A percentile compares a stretch with the other conserved stretches of the same genome.
Evolutionary conservation across 768 basidiomycete genomes (phyloP).

Genomic region (Coprinopsis cinerea): DNA sequence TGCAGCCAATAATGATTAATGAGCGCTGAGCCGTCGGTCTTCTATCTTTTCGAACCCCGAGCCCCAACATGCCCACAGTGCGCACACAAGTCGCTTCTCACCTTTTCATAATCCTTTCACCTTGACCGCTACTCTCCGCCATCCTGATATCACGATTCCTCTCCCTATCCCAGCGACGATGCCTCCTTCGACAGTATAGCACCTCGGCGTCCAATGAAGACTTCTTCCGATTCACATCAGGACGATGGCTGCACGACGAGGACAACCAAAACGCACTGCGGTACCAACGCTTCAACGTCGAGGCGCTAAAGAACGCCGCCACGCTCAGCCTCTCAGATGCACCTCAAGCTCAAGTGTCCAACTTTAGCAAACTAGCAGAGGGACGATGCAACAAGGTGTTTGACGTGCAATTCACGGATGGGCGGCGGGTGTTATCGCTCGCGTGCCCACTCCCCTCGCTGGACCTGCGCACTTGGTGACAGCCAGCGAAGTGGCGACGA

Average conservation of each 20-base stretch:
- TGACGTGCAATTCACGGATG: slow-evolving; percentile 9
- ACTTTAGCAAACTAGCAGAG: slow-evolving; percentile 8
- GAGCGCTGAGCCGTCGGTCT: too few species aligned
- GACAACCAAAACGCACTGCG: slow-evolving; percentile 4
- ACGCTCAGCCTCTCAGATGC: not conserved
- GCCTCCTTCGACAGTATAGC: too few species aligned
- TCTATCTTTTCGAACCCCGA: too few species aligned
- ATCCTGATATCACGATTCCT: too few species aligned
- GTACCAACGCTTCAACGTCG: slow-evolving; percentile 11
- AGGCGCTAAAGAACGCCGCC: slow-evolving; percentile 10
- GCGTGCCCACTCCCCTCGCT: slow-evolving; percentile 4
- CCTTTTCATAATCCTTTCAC: too few species aligned
- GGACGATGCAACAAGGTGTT: slow-evolving; percentile 14
- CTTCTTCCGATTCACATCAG: slow-evolving; percentile 11
- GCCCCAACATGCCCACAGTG: too few species aligned
- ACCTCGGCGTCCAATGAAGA: too few species aligned
- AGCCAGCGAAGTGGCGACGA: slow-evolving; percentile 15
- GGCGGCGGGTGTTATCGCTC: slow-evolving; percentile 13
- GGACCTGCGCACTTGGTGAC: slow-evolving; percentile 13
- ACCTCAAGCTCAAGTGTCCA: slow-evolving; percentile 1
- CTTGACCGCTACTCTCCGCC: too few species aligned
- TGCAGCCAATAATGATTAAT: too few species aligned
- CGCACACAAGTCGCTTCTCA: too few species aligned
- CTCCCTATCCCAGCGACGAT: too few species aligned
- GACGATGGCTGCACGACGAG: slow-evolving; percentile 10